phyloP scores from a whole-genome alignment of 208 protist species.

The Leishmania guyanensis region DNA sequence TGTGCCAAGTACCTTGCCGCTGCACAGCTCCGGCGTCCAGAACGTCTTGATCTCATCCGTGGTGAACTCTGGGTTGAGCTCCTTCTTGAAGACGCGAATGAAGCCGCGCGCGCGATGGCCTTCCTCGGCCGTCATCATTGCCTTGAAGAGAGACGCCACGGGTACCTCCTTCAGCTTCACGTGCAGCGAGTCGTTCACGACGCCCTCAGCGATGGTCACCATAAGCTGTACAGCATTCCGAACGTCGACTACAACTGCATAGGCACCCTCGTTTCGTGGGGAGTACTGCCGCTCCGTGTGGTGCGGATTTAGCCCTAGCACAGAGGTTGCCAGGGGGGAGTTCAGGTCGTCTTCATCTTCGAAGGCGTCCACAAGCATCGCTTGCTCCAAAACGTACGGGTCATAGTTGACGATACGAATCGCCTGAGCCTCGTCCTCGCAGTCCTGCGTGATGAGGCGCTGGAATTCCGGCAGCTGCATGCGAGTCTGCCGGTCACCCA shows the following conservation, averaged over 20 bases:
- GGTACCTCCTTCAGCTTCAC: conserved; percentile 79
- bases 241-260: conserved; percentile 85
- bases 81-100: conserved; percentile 74
- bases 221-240: conserved; percentile 85
- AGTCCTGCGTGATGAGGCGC: conserved; percentile 76
- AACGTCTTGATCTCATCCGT: conserved; percentile 72
- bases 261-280: conserved; percentile 72
- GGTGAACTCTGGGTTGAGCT: conserved; percentile 52
- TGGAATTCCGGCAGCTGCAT: conserved; percentile 86
- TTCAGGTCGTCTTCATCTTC: conserved; percentile 73
- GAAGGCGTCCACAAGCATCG: conserved; percentile 77
- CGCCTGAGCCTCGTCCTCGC: conserved; percentile 73
- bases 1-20: conserved; percentile 84
- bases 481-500: conserved; percentile 81
- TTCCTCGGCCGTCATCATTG: conserved; percentile 73
- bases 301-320: conserved; percentile 43
- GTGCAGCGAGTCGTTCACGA: conserved; percentile 66
- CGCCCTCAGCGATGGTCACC: conserved; percentile 85
- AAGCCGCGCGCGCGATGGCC: conserved; percentile 78
- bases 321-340: conserved; percentile 61
- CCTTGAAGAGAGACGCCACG: conserved; percentile 80
- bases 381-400: conserved; percentile 89
- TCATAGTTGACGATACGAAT: conserved; percentile 91
- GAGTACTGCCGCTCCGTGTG: conserved; percentile 41
- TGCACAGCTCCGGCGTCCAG: conserved; percentile 85